A percentile compares a stretch with the other conserved stretches of the same genome.
phyloP scores from a whole-genome alignment of 2,329 filamentous ascomycete genomes.

The Nothophaeocryptopus gaeumannii region DNA sequence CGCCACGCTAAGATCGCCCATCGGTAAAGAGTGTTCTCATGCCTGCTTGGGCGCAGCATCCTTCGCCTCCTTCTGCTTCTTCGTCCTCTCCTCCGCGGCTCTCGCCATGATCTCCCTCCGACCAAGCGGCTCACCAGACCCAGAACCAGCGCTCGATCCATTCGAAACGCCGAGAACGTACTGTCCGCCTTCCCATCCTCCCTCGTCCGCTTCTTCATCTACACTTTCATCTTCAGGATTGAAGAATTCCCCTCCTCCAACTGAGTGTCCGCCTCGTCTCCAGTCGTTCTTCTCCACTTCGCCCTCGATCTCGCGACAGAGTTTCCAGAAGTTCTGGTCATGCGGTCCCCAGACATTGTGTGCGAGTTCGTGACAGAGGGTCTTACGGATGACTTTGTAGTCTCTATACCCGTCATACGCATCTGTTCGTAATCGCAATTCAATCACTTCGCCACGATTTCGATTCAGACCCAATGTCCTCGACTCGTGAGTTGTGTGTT shows the following conservation, averaged over 20 bases:
- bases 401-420: conserved; percentile 90
- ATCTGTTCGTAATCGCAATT: conserved; percentile 86
- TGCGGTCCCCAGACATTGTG: conserved; percentile 87
- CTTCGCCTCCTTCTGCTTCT: conserved; percentile 49
- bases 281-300: conserved; percentile 82
- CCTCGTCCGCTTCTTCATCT: conserved; percentile 59
- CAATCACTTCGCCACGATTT: conserved; percentile 84
- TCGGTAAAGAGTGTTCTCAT: neutral
- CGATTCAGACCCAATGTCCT: conserved; percentile 82
- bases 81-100: conserved; percentile 67
- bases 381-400: conserved; percentile 86
- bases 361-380: conserved; percentile 89
- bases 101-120: conserved; percentile 72
- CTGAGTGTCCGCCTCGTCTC: conserved; percentile 64
- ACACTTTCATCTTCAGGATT: conserved; percentile 44
- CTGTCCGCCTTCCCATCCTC: conserved; percentile 75
- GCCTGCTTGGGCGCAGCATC: conserved; percentile 19
- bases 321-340: conserved; percentile 82
- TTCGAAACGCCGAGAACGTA: conserved; percentile 55
- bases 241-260: conserved; percentile 60
- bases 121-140: conserved; percentile 51
- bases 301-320: conserved; percentile 81
- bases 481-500: conserved; percentile 78
- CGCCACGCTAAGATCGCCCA: neutral
- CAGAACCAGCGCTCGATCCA: conserved; percentile 17